phyloP scores from a whole-genome alignment of 441 rosid genomes.

The Mallotus japonicus region DNA sequence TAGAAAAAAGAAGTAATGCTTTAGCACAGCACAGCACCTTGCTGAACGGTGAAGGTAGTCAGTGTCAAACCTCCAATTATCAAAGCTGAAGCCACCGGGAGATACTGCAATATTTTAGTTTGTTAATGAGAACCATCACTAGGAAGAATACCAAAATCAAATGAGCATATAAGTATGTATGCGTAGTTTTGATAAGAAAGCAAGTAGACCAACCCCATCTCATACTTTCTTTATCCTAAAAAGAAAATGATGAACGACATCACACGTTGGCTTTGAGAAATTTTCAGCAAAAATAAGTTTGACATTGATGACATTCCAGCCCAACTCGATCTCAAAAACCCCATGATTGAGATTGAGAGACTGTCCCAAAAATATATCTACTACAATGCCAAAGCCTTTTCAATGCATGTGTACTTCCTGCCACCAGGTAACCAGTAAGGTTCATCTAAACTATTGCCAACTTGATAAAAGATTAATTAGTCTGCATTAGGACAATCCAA shows the following conservation, averaged over 20 bases:
- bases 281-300: too few relatives aligned
- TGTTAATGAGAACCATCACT: slow-evolving; percentile 12
- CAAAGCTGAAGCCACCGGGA: slow-evolving; percentile 91
- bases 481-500: not conserved
- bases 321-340: not conserved
- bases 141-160: not conserved
- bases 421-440: not conserved
- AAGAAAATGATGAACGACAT: not conserved
- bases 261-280: too few relatives aligned
- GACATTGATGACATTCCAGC: too few relatives aligned
- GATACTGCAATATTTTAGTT: slow-evolving; percentile 56
- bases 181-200: not conserved
- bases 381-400: too few relatives aligned
- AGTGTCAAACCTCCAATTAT: slow-evolving; percentile 84
- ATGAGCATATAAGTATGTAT: not conserved
- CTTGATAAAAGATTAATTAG: not conserved
- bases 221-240: not conserved
- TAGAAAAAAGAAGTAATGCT: too few relatives aligned
- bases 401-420: not conserved
- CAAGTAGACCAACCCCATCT: not conserved
- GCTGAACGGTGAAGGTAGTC: slow-evolving; percentile 76
- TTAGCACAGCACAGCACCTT: slow-evolving; percentile 43
- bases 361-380: not conserved
- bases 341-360: not conserved
- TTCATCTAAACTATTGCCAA: not conserved